A percentile compares a stretch with the other conserved stretches of the same genome.
Conservation (phyloP, 495 filamentous ascomycete genomes). For the Paragyromitra xinjiangensis region DNA sequence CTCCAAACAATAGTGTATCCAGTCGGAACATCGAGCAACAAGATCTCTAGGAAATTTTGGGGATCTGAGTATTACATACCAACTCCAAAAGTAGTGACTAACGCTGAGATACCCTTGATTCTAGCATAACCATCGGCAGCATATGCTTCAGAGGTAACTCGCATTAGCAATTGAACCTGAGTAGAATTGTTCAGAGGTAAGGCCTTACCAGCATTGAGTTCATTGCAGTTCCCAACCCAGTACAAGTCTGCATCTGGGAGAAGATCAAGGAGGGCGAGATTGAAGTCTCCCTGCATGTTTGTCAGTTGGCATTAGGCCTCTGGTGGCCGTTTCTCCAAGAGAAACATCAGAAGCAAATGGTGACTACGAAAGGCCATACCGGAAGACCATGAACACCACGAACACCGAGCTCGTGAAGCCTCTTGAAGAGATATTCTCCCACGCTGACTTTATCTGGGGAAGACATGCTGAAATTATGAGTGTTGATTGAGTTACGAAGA, state of each 20-base stretch:
- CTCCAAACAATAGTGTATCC: neutral
- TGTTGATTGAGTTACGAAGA: neutral
- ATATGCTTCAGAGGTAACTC: conserved; percentile 63
- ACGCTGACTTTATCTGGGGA: conserved; percentile 40
- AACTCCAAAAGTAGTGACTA: conserved; percentile 83
- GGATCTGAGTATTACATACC: conserved; percentile 56
- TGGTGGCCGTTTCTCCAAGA: neutral
- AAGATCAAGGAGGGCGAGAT: conserved; percentile 74
- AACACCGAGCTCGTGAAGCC: conserved; percentile 74
- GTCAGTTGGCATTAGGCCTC: conserved; percentile 1
- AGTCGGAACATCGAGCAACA: neutral
- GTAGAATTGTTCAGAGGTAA: neutral
- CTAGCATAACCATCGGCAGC: conserved; percentile 84
- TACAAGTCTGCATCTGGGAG: conserved; percentile 69
- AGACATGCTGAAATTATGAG: conserved; percentile 31
- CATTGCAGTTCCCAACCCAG: conserved; percentile 84
- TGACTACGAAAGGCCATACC: conserved; percentile 11
- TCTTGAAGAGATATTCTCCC: conserved; percentile 70
- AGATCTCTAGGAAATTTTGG: neutral
- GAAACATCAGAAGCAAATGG: neutral
- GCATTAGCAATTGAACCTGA: conserved; percentile 9
- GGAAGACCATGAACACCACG: conserved; percentile 74
- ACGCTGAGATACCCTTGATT: conserved; percentile 73
- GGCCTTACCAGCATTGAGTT: conserved; percentile 75
- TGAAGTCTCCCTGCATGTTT: conserved; percentile 71